Conservation (phyloP, 2,329 filamentous ascomycete genomes). For the Blastomyces percursus region DNA sequence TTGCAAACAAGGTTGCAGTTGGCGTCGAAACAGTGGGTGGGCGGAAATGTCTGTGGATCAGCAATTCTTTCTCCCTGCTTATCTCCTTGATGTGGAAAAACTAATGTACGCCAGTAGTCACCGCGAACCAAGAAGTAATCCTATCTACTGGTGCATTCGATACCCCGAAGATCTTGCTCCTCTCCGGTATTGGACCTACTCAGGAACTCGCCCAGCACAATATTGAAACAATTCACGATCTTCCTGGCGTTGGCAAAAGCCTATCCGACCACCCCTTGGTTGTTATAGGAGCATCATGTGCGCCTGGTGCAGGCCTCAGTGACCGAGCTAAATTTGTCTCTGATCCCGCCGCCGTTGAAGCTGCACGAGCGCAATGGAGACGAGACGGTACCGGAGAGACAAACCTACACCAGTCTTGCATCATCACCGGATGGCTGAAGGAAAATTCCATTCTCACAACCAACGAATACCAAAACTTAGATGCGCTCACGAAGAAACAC, state of each 20-base stretch:
- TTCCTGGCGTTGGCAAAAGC: constrained; percentile 48
- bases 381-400: constrained; percentile 23
- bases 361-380: constrained; percentile 35
- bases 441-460: constrained; percentile 23
- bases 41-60: constrained; percentile 15
- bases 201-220: constrained; percentile 35
- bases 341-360: constrained; percentile 29
- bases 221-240: constrained; percentile 41
- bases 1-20: constrained; percentile 30
- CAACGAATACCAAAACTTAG: constrained; percentile 9
- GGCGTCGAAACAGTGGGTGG: constrained; percentile 28
- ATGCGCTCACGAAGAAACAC: constrained; percentile 27
- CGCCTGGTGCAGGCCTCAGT: constrained; percentile 22
- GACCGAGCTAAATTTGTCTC: constrained; percentile 33
- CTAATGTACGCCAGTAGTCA: constrained; percentile 23
- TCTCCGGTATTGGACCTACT: constrained; percentile 38
- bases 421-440: constrained; percentile 16
- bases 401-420: constrained; percentile 17
- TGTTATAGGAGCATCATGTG: constrained; percentile 23
- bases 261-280: constrained; percentile 40
- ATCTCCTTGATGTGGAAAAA: neutral
- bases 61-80: too few species aligned
- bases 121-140: constrained; percentile 58
- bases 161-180: constrained; percentile 52
- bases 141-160: constrained; percentile 63